Base-by-base conservation (phyloP, 2,329 filamentous ascomycete genomes). In the Thielaviopsis populi region DNA sequence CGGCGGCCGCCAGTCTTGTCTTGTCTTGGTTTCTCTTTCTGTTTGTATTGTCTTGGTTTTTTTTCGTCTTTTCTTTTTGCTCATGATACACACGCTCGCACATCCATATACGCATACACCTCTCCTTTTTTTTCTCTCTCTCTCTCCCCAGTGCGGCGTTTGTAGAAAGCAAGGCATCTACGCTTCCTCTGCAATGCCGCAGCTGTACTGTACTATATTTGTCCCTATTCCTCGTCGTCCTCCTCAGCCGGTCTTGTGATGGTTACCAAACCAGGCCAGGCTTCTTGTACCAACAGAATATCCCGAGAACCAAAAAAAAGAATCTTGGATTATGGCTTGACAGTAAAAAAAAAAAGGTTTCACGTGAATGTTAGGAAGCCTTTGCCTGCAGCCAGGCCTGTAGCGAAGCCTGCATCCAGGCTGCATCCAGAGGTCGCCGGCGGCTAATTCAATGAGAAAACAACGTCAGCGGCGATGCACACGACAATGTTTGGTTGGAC, bases 201-300 rank as follows among this genome's bases (percentile, higher is more conserved):
- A 7, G 58, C 37, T 59, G 40, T 48, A 33, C 40, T 61, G 59
- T 61, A 61, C 19, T 40, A 61, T 61, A 61, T 61, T 61, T 30
- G n/a, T 37, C 22, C 15, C 17, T 27, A 11, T n/a, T 37, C 6
- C 10, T 37, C 41, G 6, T 22, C 27, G 22, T 48, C 41, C 59
- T 24, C 43, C 15, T 46, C 11, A 48, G 59, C 24, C 13, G 15
- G 40, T 30, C 24, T 50, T 50, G 22, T 50, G 46, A 50, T 27
- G 46, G 24, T 13, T 11, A 50, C 46, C 11, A 22, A 50, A 15
- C 22, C 46, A 50, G 7, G 46, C 19, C 19, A 50, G 46, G 19
- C 27, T 15, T 61, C 43, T 59, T 65, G 63, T 65, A 65, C 63
- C 59, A 65, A 62, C 42, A 62, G 59, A 62, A 62, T 62, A 48